These are phyloP conservation scores for Boeremia lycopersici DNA, from an alignment of 2,329 filamentous ascomycete species.

Conservation along the genomic window DNA sequence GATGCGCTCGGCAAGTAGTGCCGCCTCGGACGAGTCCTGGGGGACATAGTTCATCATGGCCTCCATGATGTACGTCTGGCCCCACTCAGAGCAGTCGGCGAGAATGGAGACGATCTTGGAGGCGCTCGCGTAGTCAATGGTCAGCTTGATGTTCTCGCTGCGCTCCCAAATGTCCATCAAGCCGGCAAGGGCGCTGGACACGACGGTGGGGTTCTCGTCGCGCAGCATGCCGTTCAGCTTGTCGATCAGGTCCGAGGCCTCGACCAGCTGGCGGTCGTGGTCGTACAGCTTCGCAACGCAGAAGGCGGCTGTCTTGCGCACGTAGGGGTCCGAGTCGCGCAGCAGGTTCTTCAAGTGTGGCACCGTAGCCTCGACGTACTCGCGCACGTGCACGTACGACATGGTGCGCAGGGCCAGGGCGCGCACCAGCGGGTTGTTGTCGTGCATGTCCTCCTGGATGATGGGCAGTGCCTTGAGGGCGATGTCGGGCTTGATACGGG, in stretches of 20 bases:
- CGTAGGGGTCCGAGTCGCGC: slow-evolving; percentile 88
- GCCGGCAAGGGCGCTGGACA: slow-evolving; percentile 87
- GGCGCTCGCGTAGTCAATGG: slow-evolving; percentile 95
- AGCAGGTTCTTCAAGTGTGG: slow-evolving; percentile 82
- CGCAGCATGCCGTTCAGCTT: slow-evolving; percentile 85
- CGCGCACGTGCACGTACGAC: slow-evolving; percentile 94
- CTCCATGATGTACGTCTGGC: slow-evolving; percentile 97
- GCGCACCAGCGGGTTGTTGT: slow-evolving; percentile 87
- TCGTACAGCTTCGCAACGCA: slow-evolving; percentile 98
- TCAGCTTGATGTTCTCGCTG: slow-evolving; percentile 96
- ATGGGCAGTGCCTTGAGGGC: slow-evolving; percentile 91
- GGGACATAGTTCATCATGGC: slow-evolving; percentile 98
- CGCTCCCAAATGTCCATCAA: slow-evolving; percentile 99
- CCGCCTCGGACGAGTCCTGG: slow-evolving; percentile 85
- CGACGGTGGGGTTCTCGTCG: slow-evolving; percentile 96
- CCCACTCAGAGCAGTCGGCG: slow-evolving; percentile 98
- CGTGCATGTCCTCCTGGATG: slow-evolving; percentile 90
- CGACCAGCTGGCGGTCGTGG: slow-evolving; percentile 88
- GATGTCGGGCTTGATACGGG: slow-evolving; percentile 90
- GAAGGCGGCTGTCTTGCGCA: slow-evolving; percentile 95
- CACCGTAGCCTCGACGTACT: slow-evolving; percentile 92
- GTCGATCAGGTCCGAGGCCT: slow-evolving; percentile 90
- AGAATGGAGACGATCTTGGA: slow-evolving; percentile 98
- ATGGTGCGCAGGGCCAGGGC: slow-evolving; percentile 92
- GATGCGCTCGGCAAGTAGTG: slow-evolving; percentile 89